Evolutionary conservation across 768 basidiomycete species (phyloP).

Genomic region (Leccinum incarnatum): DNA sequence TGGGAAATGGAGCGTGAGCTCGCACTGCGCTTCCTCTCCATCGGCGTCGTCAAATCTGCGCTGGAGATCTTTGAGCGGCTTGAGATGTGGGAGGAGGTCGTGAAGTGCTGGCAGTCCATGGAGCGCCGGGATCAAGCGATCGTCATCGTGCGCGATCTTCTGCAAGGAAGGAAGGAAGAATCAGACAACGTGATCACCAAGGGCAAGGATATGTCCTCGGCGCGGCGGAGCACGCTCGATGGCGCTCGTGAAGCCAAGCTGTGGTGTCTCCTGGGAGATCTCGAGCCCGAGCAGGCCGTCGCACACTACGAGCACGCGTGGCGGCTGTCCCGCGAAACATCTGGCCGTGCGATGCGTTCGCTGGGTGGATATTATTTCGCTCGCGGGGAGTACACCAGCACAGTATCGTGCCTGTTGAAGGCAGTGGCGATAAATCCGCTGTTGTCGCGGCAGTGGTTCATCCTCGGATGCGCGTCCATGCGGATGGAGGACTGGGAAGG

Average conservation of each 20-base stretch:
- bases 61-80: conserved; percentile 91
- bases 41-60: conserved; percentile 88
- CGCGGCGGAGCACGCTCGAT: conserved; percentile 50
- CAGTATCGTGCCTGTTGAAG: conserved; percentile 62
- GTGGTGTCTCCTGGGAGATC: conserved; percentile 93
- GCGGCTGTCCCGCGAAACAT: conserved; percentile 74
- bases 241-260: conserved; percentile 80
- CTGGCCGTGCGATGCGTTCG: conserved; percentile 88
- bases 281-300: conserved; percentile 68
- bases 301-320: conserved; percentile 84
- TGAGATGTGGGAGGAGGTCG: conserved; percentile 99
- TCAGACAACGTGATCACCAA: conserved; percentile 65
- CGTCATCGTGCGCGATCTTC: conserved; percentile 76
- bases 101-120: conserved; percentile 79
- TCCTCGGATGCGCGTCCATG: conserved; percentile 89
- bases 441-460: conserved; percentile 87
- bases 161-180: conserved; percentile 84
- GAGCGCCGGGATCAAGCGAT: conserved; percentile 79
- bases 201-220: conserved; percentile 49
- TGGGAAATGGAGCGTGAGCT: conserved; percentile 96
- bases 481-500: conserved; percentile 81
- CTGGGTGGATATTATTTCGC: conserved; percentile 84
- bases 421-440: conserved; percentile 91
- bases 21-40: conserved; percentile 72
- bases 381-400: conserved; percentile 56